phyloP scores from a whole-genome alignment of 495 filamentous ascomycete species.

The Trichoderma reesei region DNA sequence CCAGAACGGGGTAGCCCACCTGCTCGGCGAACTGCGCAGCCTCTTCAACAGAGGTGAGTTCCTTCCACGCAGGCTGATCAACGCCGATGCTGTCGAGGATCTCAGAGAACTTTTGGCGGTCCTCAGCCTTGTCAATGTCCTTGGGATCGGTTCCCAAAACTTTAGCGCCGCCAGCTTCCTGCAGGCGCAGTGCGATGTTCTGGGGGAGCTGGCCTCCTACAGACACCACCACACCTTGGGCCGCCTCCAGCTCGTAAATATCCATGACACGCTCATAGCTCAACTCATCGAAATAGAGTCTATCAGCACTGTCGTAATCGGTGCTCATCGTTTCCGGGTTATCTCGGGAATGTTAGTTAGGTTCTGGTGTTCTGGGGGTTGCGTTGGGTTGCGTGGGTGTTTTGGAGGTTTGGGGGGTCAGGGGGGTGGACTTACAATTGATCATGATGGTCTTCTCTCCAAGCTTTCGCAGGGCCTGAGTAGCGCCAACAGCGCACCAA shows the following conservation, averaged over 20 bases:
- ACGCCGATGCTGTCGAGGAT: conserved; percentile 92
- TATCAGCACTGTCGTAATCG: conserved; percentile 91
- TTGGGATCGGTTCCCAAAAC: conserved; percentile 84
- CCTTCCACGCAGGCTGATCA: conserved; percentile 96
- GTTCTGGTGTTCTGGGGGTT: too few species aligned
- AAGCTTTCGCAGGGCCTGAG: conserved; percentile 73
- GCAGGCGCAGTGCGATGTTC: conserved; percentile 92
- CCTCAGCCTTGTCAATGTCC: conserved; percentile 95
- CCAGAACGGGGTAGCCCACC: conserved; percentile 88
- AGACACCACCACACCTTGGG: conserved; percentile 84
- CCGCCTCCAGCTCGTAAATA: conserved; percentile 88
- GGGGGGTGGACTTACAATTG: too few species aligned
- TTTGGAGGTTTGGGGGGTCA: too few species aligned
- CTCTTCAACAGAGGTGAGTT: conserved; percentile 82
- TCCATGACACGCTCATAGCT: conserved; percentile 98
- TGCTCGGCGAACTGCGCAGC: conserved; percentile 77
- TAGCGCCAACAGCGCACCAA: conserved; percentile 96
- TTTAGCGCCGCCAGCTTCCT: conserved; percentile 79
- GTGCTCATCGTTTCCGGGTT: conserved; percentile 86
- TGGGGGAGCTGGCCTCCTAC: conserved; percentile 94
- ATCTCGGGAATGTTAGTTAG: too few species aligned
- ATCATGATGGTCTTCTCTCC: conserved; percentile 99
- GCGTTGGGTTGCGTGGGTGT: too few species aligned
- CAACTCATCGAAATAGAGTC: conserved; percentile 92
- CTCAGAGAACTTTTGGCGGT: conserved; percentile 95